A percentile compares a stretch with the other conserved stretches of the same genome.
phyloP scores from a whole-genome alignment of 352 stramenopile species.

The Phytophthora meadii region DNA sequence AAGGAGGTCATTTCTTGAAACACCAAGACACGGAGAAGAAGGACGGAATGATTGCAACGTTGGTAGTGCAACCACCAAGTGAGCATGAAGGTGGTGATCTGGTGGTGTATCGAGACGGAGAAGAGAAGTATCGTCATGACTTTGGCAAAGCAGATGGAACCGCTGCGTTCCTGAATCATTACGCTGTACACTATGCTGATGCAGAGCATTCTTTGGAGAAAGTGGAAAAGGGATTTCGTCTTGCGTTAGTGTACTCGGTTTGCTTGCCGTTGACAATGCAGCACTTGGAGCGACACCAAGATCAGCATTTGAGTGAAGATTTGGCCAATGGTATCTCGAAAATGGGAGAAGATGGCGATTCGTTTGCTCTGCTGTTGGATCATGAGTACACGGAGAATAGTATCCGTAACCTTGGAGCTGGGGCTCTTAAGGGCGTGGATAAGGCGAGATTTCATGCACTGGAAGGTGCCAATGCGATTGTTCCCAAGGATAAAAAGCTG shows the following conservation, averaged over 20 bases:
- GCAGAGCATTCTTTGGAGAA: slow-evolving; percentile 26
- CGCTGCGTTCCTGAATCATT: slow-evolving; percentile 20
- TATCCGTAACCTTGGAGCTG: neutral
- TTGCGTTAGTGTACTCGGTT: slow-evolving; percentile 18
- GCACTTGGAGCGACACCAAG: neutral
- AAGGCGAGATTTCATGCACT: neutral
- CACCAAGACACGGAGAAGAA: slow-evolving; percentile 67
- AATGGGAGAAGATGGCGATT: neutral
- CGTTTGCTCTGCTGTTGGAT: neutral
- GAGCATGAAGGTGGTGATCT: slow-evolving; percentile 30
- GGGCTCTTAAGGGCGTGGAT: neutral
- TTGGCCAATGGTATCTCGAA: neutral
- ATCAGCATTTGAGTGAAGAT: neutral
- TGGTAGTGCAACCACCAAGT: slow-evolving; percentile 46
- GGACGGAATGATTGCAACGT: slow-evolving; percentile 54
- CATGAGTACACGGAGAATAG: neutral
- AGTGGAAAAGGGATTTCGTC: slow-evolving; percentile 30
- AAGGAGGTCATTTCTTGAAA: slow-evolving; percentile 43
- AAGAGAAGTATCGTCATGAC: slow-evolving; percentile 21
- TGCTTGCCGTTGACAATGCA: neutral
- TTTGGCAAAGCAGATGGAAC: slow-evolving; percentile 26
- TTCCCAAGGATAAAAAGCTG: neutral
- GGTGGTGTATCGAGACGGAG: slow-evolving; percentile 20
- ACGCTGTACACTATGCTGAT: slow-evolving; percentile 37
- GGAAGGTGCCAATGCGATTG: neutral